Evolutionary conservation across 495 filamentous ascomycete genomes (phyloP).

Genomic region (Lophiostoma macrostomum): DNA sequence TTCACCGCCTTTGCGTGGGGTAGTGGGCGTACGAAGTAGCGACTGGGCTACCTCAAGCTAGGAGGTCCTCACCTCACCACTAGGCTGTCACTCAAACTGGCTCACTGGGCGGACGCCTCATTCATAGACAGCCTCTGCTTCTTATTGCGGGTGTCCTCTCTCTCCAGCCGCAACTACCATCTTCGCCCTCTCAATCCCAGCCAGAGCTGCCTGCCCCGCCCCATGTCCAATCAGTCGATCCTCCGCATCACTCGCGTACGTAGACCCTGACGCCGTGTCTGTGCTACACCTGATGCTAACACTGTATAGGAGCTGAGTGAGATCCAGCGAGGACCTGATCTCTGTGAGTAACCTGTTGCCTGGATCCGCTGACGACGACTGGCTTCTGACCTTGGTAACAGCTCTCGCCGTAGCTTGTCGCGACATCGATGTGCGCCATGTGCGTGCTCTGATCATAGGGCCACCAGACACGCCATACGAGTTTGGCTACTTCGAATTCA

Average conservation of each 20-base stretch:
- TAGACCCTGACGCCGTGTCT: slow-evolving; percentile 24
- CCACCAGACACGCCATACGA: slow-evolving; percentile 95
- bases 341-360: slow-evolving; percentile 58
- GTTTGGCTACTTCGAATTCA: slow-evolving; percentile 92
- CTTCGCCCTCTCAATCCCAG: background rate
- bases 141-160: background rate
- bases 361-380: background rate
- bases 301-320: slow-evolving; percentile 70
- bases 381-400: slow-evolving; percentile 37
- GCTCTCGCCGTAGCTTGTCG: slow-evolving; percentile 81
- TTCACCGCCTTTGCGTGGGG: slow-evolving; percentile 1
- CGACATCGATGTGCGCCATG: slow-evolving; percentile 83
- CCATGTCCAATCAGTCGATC: slow-evolving; percentile 79
- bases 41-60: too few species aligned
- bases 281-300: slow-evolving; percentile 21
- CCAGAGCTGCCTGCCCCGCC: background rate
- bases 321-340: slow-evolving; percentile 72
- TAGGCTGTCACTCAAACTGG: background rate
- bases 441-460: slow-evolving; percentile 85
- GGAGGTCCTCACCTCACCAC: background rate
- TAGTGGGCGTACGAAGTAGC: background rate
- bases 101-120: slow-evolving; percentile 1
- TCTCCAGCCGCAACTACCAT: background rate
- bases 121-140: background rate
- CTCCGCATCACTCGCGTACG: slow-evolving; percentile 79